Evolutionary conservation across 495 filamentous ascomycete genomes (phyloP), one percentile per base, ranked within the genome.

Genomic region (Lentithecium fluviatile): DNA sequence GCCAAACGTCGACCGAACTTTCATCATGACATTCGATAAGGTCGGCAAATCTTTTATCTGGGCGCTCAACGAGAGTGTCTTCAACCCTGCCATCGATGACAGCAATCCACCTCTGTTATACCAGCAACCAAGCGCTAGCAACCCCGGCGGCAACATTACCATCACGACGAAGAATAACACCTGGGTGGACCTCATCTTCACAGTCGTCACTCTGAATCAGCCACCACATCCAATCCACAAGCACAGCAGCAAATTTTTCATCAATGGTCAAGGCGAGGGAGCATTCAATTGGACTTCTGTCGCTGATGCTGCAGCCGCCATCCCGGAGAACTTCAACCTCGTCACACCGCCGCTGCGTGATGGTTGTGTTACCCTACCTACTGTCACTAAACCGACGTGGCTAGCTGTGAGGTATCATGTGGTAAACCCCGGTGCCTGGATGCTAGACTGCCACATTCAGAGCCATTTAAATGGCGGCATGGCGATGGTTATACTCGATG

Each of bases 371-470:
- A 84, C 81, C 0, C 72, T 69, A 10, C 64, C 69, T n/a, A 47
- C 62, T 0, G 65, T 72, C 0, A 69, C 63, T 6, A 75, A 62
- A 0, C 69, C 75, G 0, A 73, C 74, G 2, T 85, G 82, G 83
- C 60, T 81, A 32, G 83, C 68, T 1, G 65, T 85, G 7, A 63
- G 83, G 40, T 87, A 85, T 62, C 80, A 84, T 13, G 81, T 82
- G 34, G 72, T 76, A 0, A 82, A 83, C 51, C 83, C 83, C 1
- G 83, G 84, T 0, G 76, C 81, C 0, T 87, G 78, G 51, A 69
- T 85, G 37, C 57, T 87, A 45, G 83, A 87, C 68, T 85, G 84
- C 61, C 83, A 87, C 69, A 80, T 85, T 37, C 75, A 83, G 71
- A 75, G 76, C 19, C 83, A 86, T 73, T 65, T 82, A 37, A 69